phyloP scores from a whole-genome alignment of 2,329 filamentous ascomycete species.

The Colletotrichum endophyticum region DNA sequence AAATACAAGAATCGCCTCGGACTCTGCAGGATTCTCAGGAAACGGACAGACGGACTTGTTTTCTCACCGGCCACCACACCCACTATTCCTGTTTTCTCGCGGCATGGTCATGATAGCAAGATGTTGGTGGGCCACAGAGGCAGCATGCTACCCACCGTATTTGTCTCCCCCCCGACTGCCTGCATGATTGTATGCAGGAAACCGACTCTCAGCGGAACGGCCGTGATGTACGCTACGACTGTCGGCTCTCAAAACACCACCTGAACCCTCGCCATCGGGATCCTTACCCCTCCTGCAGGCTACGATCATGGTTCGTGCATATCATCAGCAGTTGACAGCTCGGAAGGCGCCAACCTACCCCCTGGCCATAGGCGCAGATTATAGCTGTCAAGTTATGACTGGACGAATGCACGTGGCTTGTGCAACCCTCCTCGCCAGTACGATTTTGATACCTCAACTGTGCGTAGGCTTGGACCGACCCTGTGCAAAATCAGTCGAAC shows the following conservation, averaged over 20 bases:
- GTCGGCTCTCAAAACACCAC: conserved; percentile 13
- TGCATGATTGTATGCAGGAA: conserved; percentile 13
- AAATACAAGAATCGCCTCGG: not conserved
- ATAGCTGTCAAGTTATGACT: not conserved
- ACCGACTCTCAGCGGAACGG: not conserved
- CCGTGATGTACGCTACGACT: not conserved
- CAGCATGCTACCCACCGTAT: not conserved
- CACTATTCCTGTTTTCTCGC: not conserved
- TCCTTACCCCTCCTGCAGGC: not conserved
- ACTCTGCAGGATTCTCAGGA: not conserved
- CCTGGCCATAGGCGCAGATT: not conserved
- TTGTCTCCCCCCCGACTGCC: not conserved
- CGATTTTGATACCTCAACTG: not conserved
- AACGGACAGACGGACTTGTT: too few species aligned
- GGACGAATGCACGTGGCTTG: not conserved
- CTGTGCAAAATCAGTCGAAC: not conserved
- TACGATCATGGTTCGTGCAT: not conserved
- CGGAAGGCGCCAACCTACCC: not conserved
- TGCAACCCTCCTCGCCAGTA: not conserved
- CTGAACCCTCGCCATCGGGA: not conserved
- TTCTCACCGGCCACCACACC: not conserved
- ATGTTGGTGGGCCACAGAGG: not conserved
- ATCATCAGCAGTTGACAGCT: not conserved
- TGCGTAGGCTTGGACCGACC: not conserved
- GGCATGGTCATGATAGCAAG: not conserved